Evolutionary conservation across 495 filamentous ascomycete species (phyloP).

Genomic region (Platismatia glauca): DNA sequence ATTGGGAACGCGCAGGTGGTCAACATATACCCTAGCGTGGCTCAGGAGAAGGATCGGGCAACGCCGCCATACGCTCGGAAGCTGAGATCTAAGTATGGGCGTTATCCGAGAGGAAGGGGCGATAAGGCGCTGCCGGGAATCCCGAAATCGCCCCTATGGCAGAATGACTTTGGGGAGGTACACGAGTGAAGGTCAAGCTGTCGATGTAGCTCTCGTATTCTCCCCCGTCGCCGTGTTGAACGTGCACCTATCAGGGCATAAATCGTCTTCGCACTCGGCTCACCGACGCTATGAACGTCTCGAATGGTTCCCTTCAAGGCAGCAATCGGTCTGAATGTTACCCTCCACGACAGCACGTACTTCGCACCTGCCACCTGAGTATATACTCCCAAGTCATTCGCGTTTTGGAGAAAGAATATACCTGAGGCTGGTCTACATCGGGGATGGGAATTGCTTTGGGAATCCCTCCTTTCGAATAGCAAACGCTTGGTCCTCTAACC

Average conservation of each 20-base stretch:
- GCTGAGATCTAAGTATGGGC: slow-evolving; percentile 20
- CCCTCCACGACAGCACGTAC: not conserved
- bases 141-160: slow-evolving; percentile 16
- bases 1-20: slow-evolving; percentile 23
- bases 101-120: slow-evolving; percentile 15
- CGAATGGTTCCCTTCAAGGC: not conserved
- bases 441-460: not conserved
- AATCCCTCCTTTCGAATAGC: not conserved
- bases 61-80: slow-evolving; percentile 17
- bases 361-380: not conserved
- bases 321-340: no score
- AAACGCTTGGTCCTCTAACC: not conserved
- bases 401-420: not conserved
- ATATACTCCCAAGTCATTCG: not conserved
- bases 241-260: not conserved
- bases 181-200: not conserved
- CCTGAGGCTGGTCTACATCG: not conserved
- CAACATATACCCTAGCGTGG: slow-evolving; percentile 24
- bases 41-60: slow-evolving; percentile 7
- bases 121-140: slow-evolving; percentile 21
- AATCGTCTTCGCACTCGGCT: not conserved
- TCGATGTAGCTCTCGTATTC: not conserved
- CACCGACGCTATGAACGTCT: not conserved
- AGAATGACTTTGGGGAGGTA: not conserved
- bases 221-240: not conserved